These are phyloP conservation scores for Phytophthora fragariae DNA, from an alignment of 352 stramenopile genomes.

Conservation along the genomic window DNA sequence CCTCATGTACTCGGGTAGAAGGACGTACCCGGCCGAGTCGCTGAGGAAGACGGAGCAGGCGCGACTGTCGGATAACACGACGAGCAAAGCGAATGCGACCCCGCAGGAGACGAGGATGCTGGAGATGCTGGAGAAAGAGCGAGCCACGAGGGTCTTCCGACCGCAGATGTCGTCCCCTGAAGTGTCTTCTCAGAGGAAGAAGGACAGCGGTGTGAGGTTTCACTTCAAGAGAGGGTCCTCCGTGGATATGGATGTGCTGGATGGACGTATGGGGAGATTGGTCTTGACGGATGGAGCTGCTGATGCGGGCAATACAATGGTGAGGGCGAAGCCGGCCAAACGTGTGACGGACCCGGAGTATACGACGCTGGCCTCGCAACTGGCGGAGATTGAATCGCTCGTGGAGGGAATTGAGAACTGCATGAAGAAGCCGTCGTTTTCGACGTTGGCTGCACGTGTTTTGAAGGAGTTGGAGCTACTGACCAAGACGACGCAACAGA, in stretches of 20 bases:
- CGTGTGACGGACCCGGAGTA: constrained; percentile 49
- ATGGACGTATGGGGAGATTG: constrained; percentile 31
- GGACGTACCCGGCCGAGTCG: constrained; percentile 74
- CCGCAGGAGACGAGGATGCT: constrained; percentile 50
- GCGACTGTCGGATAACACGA: constrained; percentile 50
- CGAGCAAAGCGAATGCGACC: constrained; percentile 5
- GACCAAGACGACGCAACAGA: constrained; percentile 62
- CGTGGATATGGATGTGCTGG: constrained; percentile 26
- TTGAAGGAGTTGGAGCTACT: constrained; percentile 68
- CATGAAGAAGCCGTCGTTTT: constrained; percentile 48
- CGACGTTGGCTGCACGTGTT: constrained; percentile 48
- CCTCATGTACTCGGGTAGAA: constrained; percentile 63
- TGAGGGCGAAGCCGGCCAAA: constrained; percentile 23
- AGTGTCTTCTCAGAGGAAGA: constrained; percentile 13
- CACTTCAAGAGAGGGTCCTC: constrained; percentile 59
- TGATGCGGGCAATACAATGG: constrained; percentile 21
- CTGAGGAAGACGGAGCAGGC: constrained; percentile 51
- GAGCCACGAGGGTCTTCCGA: constrained; percentile 27
- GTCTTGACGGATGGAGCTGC: constrained; percentile 28
- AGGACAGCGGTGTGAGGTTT: constrained; percentile 61
- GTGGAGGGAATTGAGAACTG: constrained; percentile 63
- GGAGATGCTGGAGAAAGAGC: constrained; percentile 47
- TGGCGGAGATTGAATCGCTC: constrained; percentile 68
- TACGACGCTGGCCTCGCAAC: constrained; percentile 47
- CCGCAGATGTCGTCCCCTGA: constrained; percentile 33